Base-by-base conservation (phyloP, 2,329 filamentous ascomycete genomes). In the Sarocladium oryzae region DNA sequence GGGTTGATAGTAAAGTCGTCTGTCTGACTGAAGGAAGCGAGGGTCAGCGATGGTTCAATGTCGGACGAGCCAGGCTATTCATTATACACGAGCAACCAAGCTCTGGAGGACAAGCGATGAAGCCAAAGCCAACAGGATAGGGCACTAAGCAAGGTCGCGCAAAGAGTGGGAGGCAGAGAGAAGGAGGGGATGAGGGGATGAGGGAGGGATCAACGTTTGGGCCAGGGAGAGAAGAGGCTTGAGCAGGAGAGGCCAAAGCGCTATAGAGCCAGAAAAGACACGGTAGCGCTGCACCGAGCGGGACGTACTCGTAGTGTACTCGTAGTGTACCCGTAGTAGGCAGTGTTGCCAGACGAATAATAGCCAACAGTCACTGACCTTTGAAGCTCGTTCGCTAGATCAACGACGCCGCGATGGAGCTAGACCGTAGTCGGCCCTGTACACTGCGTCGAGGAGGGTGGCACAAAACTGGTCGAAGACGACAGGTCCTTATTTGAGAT, bases 71-170 rank as follows among this genome's bases (percentile, higher is more conserved):
- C 20, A 43, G 40, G 40, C 21, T 43, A 43, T 26, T 26, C 21
- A 26, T 7, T 40, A 20, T 21, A 16, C n/a, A 43, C 26, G 40
- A 11, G 16, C 9, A 43, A n/a, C 21, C 9, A 26, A 10, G 23
- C 40, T 43, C 16, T 16, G 37, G 20, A 23, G 16, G 20, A 15
- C 21, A 43, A 26, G 23, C 23, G 40, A 28, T 43, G 43, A 48
- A 32, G 28, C 43, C 26, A 32, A 13, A 32, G 16, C 21, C 43
- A 7, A 32, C n/a, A 20, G n/a, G 43, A 24, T n/a, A 48, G 26
- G 21, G n/a, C 43, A 48, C 43, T 32, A 48, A 48, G 32, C 43
- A 48, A 26, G 15, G 16, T 48, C 43, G 43, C n/a, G 43, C 43
- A 21, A 20, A n/a, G n/a, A n/a, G n/a, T n/a, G n/a, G n/a, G n/a